Base-by-base conservation (phyloP, 1,284 basidiomycete genomes). In the Cryptococcus floricola region DNA sequence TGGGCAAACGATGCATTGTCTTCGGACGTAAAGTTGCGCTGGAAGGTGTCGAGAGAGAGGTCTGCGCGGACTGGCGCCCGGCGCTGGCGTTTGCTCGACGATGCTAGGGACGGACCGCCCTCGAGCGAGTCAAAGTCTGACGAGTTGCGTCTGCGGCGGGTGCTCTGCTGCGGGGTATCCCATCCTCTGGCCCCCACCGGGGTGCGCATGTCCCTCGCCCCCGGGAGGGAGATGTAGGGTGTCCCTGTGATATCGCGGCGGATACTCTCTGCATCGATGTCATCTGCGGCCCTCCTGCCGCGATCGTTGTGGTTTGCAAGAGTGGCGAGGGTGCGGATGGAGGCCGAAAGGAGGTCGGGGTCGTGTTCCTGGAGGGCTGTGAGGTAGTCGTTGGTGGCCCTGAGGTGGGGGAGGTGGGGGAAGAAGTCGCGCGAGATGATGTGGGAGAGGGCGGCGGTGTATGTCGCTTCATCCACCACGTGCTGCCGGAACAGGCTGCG, bases 391-490 rank as follows among this genome's bases (percentile, higher is more conserved):
- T 92, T 90, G 16, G 89, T 90, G 19, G 89, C 89, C 65, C 93
- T 88, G 34, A 94, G 81, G 65, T 90, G 88, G 19, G 87, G 84
- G 12, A 96, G 83, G 13, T 88, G 89, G 0, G 95, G 95, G 70
- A 98, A 99, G 81, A 98, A 99, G 78, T 98, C 94, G 51, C 96
- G 86, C 48, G 90, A 87, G 72, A 98, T 97, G 71, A 98, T 96
- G 50, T 86, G 83, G 3, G 91, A 91, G n/a, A 98, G 82, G 1
- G 89, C 89, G 51, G 84, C 84, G 1, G 91, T 94, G 74, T 98
- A 98, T 69, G 92, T 90, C 65, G 98, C 93, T 80, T 98, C 95
- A 52, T 74, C 69, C 4, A 75, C 64, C 9, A 74, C 73, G 42
- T 68, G 65, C 50, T 75, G 73, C 14, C 66, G 62, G 52, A 74